These are phyloP conservation scores for Fusarium caatingaense DNA, from an alignment of 2,329 filamentous ascomycete genomes.

Conservation along the genomic window DNA sequence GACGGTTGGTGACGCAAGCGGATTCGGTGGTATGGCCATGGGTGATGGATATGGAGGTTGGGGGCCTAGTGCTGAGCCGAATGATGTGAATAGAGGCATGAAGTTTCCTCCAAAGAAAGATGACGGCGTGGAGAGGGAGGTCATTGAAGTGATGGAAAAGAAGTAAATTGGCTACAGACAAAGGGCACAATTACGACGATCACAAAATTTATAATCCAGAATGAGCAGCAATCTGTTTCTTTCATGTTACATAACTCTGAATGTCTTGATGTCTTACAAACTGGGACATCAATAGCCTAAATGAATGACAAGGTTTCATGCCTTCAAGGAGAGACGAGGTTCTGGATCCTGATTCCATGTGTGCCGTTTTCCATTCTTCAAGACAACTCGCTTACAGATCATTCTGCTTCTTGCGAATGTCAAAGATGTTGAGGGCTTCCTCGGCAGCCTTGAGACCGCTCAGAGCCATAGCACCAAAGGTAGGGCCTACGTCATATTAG, in stretches of 20 bases:
- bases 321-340: slow-evolving; percentile 31
- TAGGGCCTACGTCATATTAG: slow-evolving; percentile 62
- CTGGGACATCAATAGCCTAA: slow-evolving; percentile 2
- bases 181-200: neutral
- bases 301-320: slow-evolving; percentile 28
- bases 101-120: slow-evolving; percentile 51
- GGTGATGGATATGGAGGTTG: slow-evolving; percentile 51
- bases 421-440: slow-evolving; percentile 82
- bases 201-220: neutral
- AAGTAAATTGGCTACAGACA: neutral
- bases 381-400: slow-evolving; percentile 57
- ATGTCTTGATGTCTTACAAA: neutral
- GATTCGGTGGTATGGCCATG: slow-evolving; percentile 48
- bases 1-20: slow-evolving; percentile 46
- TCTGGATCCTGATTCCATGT: neutral
- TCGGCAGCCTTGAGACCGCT: slow-evolving; percentile 92
- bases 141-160: neutral
- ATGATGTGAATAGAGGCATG: slow-evolving; percentile 47
- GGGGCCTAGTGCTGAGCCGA: slow-evolving; percentile 47
- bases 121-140: neutral
- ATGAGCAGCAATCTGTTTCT: slow-evolving; percentile 9
- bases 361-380: neutral
- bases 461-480: slow-evolving; percentile 89
- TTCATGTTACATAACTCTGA: neutral
- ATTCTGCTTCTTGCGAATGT: slow-evolving; percentile 81